phyloP scores from a whole-genome alignment of 1,284 basidiomycete genomes.

The Rhodotorula glutinis region DNA sequence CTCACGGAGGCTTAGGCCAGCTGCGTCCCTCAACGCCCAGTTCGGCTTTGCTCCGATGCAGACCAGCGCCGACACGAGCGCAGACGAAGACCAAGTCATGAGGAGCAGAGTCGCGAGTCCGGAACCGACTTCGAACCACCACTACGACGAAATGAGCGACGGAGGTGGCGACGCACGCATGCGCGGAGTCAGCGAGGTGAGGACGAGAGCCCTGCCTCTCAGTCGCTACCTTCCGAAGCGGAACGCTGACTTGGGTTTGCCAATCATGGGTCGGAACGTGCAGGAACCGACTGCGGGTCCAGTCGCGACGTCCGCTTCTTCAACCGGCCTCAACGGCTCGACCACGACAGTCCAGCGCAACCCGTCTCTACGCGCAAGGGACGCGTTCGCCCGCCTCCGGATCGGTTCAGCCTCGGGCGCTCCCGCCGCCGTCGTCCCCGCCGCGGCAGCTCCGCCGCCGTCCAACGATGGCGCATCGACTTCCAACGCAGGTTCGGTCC shows the following conservation, averaged over 20 bases:
- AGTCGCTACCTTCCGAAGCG: no score
- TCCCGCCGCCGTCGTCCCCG: neutral
- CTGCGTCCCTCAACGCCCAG: no score
- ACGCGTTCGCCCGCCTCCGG: slow-evolving; percentile 24
- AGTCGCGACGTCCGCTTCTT: no score
- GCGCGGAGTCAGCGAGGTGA: slow-evolving; percentile 4
- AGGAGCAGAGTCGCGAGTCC: neutral
- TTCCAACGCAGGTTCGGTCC: neutral
- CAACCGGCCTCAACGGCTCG: neutral
- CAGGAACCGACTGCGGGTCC: neutral
- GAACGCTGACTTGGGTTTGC: no score
- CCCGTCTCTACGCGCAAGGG: slow-evolving; percentile 16
- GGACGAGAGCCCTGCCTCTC: neutral
- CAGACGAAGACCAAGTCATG: neutral
- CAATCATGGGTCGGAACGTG: no score
- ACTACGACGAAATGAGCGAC: neutral
- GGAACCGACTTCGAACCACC: neutral
- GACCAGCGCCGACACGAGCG: neutral
- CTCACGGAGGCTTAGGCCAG: no score
- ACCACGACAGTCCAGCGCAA: neutral
- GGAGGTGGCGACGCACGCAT: neutral
- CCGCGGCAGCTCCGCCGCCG: neutral
- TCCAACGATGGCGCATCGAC: neutral
- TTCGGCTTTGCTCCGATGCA: neutral
- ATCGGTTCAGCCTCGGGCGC: slow-evolving; percentile 13